phyloP scores from a whole-genome alignment of 2,329 filamentous ascomycete genomes.

The Sporothrix luriei region DNA sequence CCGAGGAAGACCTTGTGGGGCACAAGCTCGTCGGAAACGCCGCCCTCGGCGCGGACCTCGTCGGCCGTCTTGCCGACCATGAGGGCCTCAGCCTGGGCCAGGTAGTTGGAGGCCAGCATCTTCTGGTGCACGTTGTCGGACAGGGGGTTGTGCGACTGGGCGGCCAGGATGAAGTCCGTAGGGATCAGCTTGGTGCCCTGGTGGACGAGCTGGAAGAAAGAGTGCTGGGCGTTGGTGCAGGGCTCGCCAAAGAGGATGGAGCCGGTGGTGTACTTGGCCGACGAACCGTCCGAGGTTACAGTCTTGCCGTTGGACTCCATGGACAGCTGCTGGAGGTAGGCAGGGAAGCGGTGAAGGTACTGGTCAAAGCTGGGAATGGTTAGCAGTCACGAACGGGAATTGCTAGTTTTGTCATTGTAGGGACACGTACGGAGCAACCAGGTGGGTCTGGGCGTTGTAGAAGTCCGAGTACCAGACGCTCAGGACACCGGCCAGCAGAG shows the following conservation, averaged over 20 bases:
- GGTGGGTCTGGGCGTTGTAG: constrained; percentile 95
- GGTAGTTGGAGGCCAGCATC: constrained; percentile 92
- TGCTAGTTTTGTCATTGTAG: background rate
- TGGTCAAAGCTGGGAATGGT: constrained; percentile 77
- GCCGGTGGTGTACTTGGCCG: constrained; percentile 97
- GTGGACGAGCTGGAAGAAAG: constrained; percentile 99
- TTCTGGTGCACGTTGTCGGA: constrained; percentile 92
- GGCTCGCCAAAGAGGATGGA: constrained; percentile 97
- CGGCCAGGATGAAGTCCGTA: constrained; percentile 95
- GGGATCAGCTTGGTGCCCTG: constrained; percentile 99
- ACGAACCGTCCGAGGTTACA: constrained; percentile 82
- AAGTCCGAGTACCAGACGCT: constrained; percentile 99
- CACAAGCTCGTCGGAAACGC: constrained; percentile 69
- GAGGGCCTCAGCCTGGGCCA: constrained; percentile 83
- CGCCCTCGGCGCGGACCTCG: constrained; percentile 74
- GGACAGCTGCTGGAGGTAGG: constrained; percentile 97
- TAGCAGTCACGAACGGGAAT: background rate
- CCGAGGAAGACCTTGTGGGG: constrained; percentile 99
- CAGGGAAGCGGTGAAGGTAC: constrained; percentile 98
- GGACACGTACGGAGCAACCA: constrained; percentile 81
- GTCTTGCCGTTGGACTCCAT: constrained; percentile 99
- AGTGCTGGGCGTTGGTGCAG: constrained; percentile 98
- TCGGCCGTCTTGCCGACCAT: constrained; percentile 89
- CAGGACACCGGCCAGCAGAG: constrained; percentile 84
- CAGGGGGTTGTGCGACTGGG: constrained; percentile 94